These are phyloP conservation scores for Bullera alba DNA, from an alignment of 768 basidiomycete genomes.

Conservation along the genomic window DNA sequence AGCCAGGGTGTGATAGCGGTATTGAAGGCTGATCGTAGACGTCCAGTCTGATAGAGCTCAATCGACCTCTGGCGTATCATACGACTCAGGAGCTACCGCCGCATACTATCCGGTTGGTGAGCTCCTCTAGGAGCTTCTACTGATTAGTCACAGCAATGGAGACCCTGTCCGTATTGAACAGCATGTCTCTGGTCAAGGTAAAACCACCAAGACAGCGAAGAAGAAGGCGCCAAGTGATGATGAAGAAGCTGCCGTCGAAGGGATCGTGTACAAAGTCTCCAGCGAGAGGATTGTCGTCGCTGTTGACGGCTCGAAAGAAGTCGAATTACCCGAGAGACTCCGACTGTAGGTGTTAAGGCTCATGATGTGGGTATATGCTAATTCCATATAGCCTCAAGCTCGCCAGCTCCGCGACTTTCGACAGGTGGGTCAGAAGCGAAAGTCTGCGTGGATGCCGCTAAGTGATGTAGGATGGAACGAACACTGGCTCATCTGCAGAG, in stretches of 20 bases:
- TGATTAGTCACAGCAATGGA: conserved; percentile 57
- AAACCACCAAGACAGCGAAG: conserved; percentile 45
- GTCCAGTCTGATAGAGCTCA: conserved; percentile 74
- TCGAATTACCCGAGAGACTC: conserved; percentile 78
- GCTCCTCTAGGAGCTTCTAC: neutral
- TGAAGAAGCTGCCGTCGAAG: conserved; percentile 53
- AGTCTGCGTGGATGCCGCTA: neutral
- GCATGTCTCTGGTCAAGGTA: conserved; percentile 48
- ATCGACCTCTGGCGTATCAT: conserved; percentile 75
- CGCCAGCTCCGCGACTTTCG: conserved; percentile 86
- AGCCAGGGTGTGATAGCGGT: no score
- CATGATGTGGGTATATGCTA: neutral
- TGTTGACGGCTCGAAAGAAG: conserved; percentile 56
- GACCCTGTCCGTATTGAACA: conserved; percentile 82
- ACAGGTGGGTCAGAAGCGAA: conserved; percentile 50
- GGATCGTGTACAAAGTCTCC: conserved; percentile 82
- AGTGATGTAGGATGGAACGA: conserved; percentile 67
- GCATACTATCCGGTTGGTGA: conserved; percentile 66
- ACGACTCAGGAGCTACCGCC: conserved; percentile 65
- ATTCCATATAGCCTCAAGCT: conserved; percentile 59
- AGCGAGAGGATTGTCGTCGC: conserved; percentile 76
- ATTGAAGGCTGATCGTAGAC: conserved; percentile 1
- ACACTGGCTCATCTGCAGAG: conserved; percentile 64
- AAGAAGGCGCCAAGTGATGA: conserved; percentile 45
- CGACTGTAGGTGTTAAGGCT: conserved; percentile 50